Percentiles rank a stretch among this genome's conserved stretches.
phyloP scores from a whole-genome alignment of 352 stramenopile species.

The Globisporangium barbulae region DNA sequence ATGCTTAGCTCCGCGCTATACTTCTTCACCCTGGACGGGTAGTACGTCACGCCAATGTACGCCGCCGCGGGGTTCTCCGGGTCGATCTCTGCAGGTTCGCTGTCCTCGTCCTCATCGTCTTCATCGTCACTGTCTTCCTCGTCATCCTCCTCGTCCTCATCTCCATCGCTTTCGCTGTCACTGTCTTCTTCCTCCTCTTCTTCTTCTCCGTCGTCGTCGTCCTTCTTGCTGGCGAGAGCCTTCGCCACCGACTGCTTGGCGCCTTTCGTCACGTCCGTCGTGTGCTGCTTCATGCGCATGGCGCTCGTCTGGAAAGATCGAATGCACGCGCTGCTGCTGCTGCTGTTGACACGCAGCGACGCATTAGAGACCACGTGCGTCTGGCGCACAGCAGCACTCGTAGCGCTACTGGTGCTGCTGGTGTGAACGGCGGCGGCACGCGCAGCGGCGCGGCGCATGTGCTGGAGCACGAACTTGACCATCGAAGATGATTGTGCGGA shows the following conservation, averaged over 20 bases:
- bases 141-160: conserved; percentile 14
- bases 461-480: conserved; percentile 12
- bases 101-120: conserved; percentile 23
- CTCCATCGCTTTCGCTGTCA: conserved; percentile 4
- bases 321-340: not conserved
- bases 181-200: not conserved
- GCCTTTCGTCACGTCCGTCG: conserved; percentile 18
- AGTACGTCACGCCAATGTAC: conserved; percentile 71
- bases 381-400: not conserved
- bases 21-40: conserved; percentile 76
- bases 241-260: conserved; percentile 16
- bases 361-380: not conserved
- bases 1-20: conserved; percentile 75
- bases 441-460: conserved; percentile 13
- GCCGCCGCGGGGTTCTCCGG: conserved; percentile 26
- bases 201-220: conserved; percentile 5
- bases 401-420: not conserved
- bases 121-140: conserved; percentile 21
- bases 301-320: conserved; percentile 20
- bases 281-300: conserved; percentile 19
- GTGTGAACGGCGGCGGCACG: not conserved
- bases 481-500: conserved; percentile 3
- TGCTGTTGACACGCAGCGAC: not conserved
- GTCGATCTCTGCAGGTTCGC: conserved; percentile 31
- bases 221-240: conserved; percentile 11